These are phyloP conservation scores for Gentiana straminea DNA, from an alignment of 257 asterid species.

Conservation along the genomic window DNA sequence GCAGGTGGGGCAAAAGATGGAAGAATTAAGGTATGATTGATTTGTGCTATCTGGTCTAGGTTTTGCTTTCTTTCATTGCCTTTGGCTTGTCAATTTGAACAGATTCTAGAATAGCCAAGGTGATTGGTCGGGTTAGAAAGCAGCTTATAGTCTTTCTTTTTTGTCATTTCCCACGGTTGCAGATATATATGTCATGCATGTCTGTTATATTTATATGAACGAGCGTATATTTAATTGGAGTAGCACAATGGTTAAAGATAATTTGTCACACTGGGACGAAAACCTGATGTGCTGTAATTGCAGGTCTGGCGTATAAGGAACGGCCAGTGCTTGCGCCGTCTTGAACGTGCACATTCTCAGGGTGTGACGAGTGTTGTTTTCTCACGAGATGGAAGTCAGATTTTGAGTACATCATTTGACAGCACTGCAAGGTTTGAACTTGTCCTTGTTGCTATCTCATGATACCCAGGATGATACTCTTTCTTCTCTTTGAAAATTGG, in stretches of 20 bases:
- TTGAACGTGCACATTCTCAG: constrained; percentile 91
- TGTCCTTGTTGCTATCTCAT: neutral
- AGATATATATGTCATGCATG: too few species aligned
- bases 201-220: too few species aligned
- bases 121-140: too few species aligned
- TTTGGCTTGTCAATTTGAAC: too few species aligned
- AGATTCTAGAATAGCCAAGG: too few species aligned
- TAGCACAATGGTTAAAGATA: too few species aligned
- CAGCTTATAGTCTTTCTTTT: too few species aligned
- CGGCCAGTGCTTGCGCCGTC: constrained; percentile 95
- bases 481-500: neutral
- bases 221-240: too few species aligned
- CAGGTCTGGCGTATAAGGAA: constrained; percentile 98
- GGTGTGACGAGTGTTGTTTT: constrained; percentile 90
- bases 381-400: constrained; percentile 92
- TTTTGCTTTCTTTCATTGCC: neutral
- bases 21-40: constrained; percentile 60
- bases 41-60: constrained; percentile 2
- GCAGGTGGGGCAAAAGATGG: constrained; percentile 99
- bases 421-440: constrained; percentile 76
- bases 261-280: too few species aligned
- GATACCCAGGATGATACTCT: neutral
- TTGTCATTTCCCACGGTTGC: too few species aligned
- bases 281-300: constrained; percentile 1
- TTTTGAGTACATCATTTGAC: constrained; percentile 90